Evolutionary conservation across 73 alveolate genomes (phyloP).

Genomic region (Stentor roeselii): DNA sequence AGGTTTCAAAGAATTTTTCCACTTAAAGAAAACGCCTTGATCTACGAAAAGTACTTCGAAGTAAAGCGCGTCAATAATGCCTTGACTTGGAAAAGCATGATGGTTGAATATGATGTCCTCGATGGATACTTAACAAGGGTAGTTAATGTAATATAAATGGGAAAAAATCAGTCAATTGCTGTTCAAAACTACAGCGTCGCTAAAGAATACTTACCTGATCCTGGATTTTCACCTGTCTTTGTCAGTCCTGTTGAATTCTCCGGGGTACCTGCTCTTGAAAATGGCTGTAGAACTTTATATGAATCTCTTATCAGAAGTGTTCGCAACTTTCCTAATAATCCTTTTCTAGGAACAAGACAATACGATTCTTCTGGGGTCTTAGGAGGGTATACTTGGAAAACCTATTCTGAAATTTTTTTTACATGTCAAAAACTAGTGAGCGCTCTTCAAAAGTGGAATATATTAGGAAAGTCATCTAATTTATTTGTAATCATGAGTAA

Average conservation of each 20-base stretch:
- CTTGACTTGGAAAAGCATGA: slow-evolving; percentile 34
- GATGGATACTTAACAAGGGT: too few species aligned
- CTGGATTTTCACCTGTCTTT: too few species aligned
- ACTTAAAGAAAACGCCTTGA: slow-evolving; percentile 46
- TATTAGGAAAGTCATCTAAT: slow-evolving; percentile 37
- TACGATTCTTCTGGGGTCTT: background rate
- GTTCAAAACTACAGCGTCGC: too few species aligned
- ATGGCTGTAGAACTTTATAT: background rate
- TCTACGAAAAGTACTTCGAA: slow-evolving; percentile 56
- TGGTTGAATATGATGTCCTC: background rate
- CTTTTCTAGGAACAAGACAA: background rate
- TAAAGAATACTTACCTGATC: too few species aligned
- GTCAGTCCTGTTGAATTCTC: too few species aligned
- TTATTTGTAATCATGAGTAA: slow-evolving; percentile 67
- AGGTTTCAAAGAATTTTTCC: slow-evolving; percentile 64
- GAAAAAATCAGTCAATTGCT: too few species aligned
- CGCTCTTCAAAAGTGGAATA: too few species aligned
- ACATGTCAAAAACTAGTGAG: slow-evolving; percentile 34
- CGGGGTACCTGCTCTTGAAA: too few species aligned
- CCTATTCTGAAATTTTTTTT: slow-evolving; percentile 40
- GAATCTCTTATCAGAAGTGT: background rate
- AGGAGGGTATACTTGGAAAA: slow-evolving; percentile 70
- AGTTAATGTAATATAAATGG: too few species aligned
- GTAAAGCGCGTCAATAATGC: slow-evolving; percentile 25
- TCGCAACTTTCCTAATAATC: background rate